phyloP scores from a whole-genome alignment of 805 yeast species.

The Saccharomycopsis malanga region DNA sequence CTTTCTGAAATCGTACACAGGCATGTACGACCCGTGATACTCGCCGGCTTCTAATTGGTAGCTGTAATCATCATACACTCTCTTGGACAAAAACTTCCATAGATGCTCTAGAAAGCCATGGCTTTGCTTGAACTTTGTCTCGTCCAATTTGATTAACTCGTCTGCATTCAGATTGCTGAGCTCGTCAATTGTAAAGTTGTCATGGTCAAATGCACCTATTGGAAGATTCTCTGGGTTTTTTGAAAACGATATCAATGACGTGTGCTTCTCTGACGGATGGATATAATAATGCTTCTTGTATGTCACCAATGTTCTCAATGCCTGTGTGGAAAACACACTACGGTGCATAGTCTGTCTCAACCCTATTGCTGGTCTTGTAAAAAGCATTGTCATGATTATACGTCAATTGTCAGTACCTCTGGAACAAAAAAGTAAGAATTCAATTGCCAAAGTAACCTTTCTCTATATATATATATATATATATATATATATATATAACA shows the following conservation, averaged over 20 bases:
- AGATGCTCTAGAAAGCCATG: constrained; percentile 24
- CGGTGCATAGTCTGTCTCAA: not conserved
- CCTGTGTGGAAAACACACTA: not conserved
- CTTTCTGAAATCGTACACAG: constrained; percentile 62
- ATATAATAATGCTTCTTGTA: constrained; percentile 12
- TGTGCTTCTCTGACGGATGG: constrained; percentile 7
- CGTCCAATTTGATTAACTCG: not conserved
- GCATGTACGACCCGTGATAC: constrained; percentile 50
- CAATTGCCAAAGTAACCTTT: no score
- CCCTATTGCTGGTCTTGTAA: not conserved
- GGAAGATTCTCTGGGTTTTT: constrained; percentile 4
- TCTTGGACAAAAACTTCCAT: constrained; percentile 24
- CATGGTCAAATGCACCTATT: constrained; percentile 1
- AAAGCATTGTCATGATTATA: not conserved
- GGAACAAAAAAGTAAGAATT: no score
- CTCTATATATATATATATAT: no score
- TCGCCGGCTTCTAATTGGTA: constrained; percentile 51
- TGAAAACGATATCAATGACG: constrained; percentile 5
- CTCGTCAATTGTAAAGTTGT: not conserved
- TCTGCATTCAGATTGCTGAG: not conserved
- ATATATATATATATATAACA: no score
- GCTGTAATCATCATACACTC: constrained; percentile 40
- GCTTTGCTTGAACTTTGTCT: constrained; percentile 26
- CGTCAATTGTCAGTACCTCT: no score
- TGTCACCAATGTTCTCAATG: not conserved